These are phyloP conservation scores for Alternaria angustiovoidea DNA, from an alignment of 2,329 filamentous ascomycete genomes.

Conservation along the genomic window DNA sequence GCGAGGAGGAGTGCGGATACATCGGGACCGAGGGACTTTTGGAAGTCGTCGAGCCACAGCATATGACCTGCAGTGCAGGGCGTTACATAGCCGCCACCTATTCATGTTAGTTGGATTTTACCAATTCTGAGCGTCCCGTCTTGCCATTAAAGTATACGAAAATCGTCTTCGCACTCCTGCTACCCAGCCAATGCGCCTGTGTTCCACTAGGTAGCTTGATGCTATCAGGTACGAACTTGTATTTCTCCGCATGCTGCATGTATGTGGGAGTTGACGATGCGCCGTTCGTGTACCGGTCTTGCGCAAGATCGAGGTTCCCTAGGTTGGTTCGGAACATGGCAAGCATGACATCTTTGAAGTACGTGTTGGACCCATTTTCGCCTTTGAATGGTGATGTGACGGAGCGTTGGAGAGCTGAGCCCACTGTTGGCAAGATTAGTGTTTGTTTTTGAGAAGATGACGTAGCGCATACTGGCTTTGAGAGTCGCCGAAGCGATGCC, in stretches of 20 bases:
- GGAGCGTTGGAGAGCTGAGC: conserved; percentile 44
- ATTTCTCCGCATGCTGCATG: conserved; percentile 44
- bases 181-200: conserved; percentile 59
- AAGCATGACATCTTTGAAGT: conserved; percentile 48
- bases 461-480: conserved; percentile 38
- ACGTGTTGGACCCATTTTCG: conserved; percentile 44
- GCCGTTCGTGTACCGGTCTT: conserved; percentile 46
- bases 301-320: conserved; percentile 37
- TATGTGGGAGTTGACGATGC: conserved; percentile 45
- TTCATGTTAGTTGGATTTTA: conserved; percentile 9
- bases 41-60: conserved; percentile 57
- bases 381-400: conserved; percentile 50
- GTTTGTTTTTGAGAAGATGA: not conserved
- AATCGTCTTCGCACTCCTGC: conserved; percentile 47
- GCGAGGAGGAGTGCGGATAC: conserved; percentile 63
- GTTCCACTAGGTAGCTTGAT: conserved; percentile 52
- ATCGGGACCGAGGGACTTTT: conserved; percentile 56
- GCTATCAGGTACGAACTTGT: conserved; percentile 50
- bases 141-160: conserved; percentile 59
- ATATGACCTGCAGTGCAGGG: conserved; percentile 59
- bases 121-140: not conserved
- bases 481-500: conserved; percentile 42
- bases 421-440: conserved; percentile 27
- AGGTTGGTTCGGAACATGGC: conserved; percentile 43
- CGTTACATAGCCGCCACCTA: conserved; percentile 65